A percentile compares a stretch with the other conserved stretches of the same genome.
Conservation (phyloP, 441 rosid genomes). For the Omphalea diandra region DNA sequence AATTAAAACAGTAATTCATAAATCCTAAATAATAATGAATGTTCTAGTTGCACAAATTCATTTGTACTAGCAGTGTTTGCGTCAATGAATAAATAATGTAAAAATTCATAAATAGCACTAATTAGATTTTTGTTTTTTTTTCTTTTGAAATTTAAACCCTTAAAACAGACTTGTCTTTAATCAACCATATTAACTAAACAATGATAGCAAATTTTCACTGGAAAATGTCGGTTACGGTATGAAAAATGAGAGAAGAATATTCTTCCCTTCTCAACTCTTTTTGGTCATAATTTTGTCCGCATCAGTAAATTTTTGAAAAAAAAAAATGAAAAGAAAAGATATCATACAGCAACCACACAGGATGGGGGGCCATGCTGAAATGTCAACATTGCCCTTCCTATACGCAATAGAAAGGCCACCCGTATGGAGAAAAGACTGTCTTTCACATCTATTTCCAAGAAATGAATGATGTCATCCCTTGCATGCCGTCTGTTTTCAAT, state of each 20-base stretch:
- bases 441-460: not conserved
- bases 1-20: too few species aligned
- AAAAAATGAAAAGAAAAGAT: not conserved
- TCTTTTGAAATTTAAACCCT: not conserved
- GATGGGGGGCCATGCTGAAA: not conserved
- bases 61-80: too few species aligned
- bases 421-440: not conserved
- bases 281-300: constrained; percentile 18
- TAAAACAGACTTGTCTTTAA: too few species aligned
- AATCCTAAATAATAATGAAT: too few species aligned
- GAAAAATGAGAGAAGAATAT: constrained; percentile 29
- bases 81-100: too few species aligned
- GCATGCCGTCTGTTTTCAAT: too few species aligned
- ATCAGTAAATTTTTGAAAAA: not conserved
- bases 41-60: too few species aligned
- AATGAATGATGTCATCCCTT: not conserved
- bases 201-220: not conserved
- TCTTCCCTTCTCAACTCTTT: constrained; percentile 16
- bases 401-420: not conserved
- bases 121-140: not conserved
- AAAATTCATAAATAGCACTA: too few species aligned
- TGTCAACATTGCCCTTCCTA: constrained; percentile 7
- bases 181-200: not conserved
- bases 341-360: not conserved
- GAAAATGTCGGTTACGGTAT: constrained; percentile 30